These are phyloP conservation scores for Penicillium psychrosexuale DNA, from an alignment of 2,329 filamentous ascomycete species.

Conservation along the genomic window DNA sequence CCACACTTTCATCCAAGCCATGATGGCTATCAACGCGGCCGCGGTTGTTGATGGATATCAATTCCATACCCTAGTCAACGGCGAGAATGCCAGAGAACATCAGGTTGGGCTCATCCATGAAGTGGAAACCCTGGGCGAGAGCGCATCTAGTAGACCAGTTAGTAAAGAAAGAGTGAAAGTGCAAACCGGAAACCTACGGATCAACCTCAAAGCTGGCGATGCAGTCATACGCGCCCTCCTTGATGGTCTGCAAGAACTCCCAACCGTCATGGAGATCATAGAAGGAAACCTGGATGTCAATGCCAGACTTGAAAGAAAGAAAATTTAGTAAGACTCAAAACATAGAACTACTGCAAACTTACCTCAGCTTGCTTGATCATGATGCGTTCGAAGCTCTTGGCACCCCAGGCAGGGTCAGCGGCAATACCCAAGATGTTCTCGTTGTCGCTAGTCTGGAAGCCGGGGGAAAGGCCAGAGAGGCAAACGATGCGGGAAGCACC, in stretches of 20 bases:
- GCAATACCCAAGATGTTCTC: neutral
- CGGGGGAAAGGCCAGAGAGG: neutral
- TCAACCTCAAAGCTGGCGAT: slow-evolving; percentile 10
- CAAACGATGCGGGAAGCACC: slow-evolving; percentile 6
- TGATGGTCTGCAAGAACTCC: slow-evolving; percentile 1
- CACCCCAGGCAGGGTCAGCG: neutral
- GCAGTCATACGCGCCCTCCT: slow-evolving; percentile 7
- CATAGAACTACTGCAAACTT: neutral
- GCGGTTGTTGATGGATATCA: neutral
- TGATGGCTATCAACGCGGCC: neutral
- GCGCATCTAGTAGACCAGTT: neutral
- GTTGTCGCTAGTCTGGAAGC: neutral
- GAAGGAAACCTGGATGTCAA: slow-evolving; percentile 10
- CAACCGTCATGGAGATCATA: slow-evolving; percentile 8
- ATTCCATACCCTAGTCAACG: neutral
- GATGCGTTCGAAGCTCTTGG: neutral
- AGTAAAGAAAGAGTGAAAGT: neutral
- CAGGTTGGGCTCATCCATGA: slow-evolving; percentile 6
- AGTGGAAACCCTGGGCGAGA: neutral
- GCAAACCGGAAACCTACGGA: slow-evolving; percentile 6
- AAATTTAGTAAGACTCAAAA: neutral
- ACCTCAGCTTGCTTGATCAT: slow-evolving; percentile 5
- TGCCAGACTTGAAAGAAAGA: neutral
- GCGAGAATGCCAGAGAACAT: neutral
- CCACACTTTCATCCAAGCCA: neutral